A percentile compares a stretch with the other conserved stretches of the same genome.
Conservation (phyloP, 257 asterid genomes). For the Fraxinus cuspidata region DNA sequence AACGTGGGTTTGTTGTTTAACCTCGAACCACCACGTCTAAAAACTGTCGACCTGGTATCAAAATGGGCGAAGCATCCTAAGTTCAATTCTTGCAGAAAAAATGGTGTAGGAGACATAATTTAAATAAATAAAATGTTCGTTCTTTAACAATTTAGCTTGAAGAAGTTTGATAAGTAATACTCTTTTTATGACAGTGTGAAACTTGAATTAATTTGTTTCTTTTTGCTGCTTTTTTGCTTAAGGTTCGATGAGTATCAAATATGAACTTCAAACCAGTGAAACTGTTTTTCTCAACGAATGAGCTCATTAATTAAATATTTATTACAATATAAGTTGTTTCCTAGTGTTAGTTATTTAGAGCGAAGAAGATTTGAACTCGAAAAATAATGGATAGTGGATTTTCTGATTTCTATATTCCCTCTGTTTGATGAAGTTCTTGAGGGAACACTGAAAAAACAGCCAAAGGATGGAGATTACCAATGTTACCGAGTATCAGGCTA, state of each 20-base stretch:
- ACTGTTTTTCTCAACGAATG: background rate
- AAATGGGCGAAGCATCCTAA: background rate
- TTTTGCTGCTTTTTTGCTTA: background rate
- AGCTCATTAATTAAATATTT: background rate
- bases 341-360: background rate
- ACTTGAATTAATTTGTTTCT: background rate
- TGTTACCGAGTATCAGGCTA: conserved; percentile 70
- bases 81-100: background rate
- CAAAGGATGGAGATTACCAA: conserved; percentile 71
- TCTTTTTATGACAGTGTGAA: background rate
- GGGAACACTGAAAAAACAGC: conserved; percentile 26
- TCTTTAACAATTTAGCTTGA: background rate
- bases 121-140: no score
- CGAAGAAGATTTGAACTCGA: background rate
- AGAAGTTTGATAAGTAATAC: background rate
- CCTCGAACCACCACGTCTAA: background rate
- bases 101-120: background rate
- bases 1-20: background rate
- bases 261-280: background rate
- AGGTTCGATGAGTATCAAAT: background rate
- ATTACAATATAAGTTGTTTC: no score
- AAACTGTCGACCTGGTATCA: background rate
- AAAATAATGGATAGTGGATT: background rate
- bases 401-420: conserved; percentile 17
- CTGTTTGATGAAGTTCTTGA: conserved; percentile 12